A percentile compares a stretch with the other conserved stretches of the same genome.
Evolutionary conservation across 1,284 basidiomycete genomes (phyloP).

Genomic region (Sutorius eximius): DNA sequence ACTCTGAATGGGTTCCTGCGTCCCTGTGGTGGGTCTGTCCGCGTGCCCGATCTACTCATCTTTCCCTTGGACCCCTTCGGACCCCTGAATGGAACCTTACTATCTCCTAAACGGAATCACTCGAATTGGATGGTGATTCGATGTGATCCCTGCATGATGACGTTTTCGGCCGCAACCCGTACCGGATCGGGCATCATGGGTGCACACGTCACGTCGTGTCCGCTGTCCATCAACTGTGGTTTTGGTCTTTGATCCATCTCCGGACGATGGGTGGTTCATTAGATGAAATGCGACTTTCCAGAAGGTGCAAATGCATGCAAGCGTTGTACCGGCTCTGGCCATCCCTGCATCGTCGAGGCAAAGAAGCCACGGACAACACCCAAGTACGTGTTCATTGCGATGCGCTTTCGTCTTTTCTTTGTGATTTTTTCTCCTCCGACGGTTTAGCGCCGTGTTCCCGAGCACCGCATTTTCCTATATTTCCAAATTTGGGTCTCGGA

Average conservation of each 20-base stretch:
- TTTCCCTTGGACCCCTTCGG: constrained; percentile 5
- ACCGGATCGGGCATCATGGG: not conserved
- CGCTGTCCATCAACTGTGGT: constrained; percentile 12
- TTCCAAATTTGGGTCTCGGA: constrained; percentile 28
- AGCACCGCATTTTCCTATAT: constrained; percentile 27
- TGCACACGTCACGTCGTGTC: not conserved
- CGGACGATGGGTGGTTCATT: constrained; percentile 10
- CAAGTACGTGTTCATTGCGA: constrained; percentile 57
- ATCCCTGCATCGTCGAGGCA: constrained; percentile 77
- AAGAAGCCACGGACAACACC: constrained; percentile 72
- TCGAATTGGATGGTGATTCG: constrained; percentile 8
- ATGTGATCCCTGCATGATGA: constrained; percentile 8
- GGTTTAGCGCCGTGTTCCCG: constrained; percentile 3
- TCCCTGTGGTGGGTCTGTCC: not conserved
- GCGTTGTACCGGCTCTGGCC: constrained; percentile 65
- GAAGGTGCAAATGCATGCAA: constrained; percentile 66
- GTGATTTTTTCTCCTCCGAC: not conserved
- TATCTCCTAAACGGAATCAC: constrained; percentile 16
- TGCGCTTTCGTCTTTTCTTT: constrained; percentile 2
- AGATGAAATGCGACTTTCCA: constrained; percentile 84
- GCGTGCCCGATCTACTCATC: constrained; percentile 2
- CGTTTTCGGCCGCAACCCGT: not conserved
- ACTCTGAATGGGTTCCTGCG: constrained; percentile 4
- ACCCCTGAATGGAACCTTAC: constrained; percentile 2
- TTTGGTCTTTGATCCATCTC: constrained; percentile 8